Evolutionary conservation across 2,329 filamentous ascomycete genomes (phyloP), one percentile per base, ranked within the genome.

Genomic region (Claviceps paspali): DNA sequence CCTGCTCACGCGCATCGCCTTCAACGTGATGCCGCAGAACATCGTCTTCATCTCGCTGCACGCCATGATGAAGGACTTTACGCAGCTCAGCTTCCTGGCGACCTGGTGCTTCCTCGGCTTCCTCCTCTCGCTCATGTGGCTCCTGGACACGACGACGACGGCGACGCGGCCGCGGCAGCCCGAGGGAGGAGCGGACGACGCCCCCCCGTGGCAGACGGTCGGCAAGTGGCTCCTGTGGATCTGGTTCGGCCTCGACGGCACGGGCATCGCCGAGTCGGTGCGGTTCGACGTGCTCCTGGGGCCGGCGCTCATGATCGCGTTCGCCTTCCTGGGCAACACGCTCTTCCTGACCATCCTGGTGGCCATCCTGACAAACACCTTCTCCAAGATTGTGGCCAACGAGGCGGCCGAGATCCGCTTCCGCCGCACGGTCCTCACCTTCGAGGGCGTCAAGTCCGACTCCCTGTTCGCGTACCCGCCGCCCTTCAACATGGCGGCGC

Each of bases 211-310:
- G 60, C 52, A 56, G 22, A 78, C 76, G 0, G 79, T 83, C 35
- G 70, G 70, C 23, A 82, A 82, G 54, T 84, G 79, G 79, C 79
- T 84, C 67, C 64, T 84, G 3, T 83, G 76, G 75, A 80, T 84
- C 46, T 84, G 79, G 79, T 84, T 84, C 47, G 79, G 79, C 1
- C 68, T 84, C 1, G 79, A 83, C 42, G 79, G 66, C 17, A 68
- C 67, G 4, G 66, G 66, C 9, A 68, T 70, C 32, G 62, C 67
- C 40, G 59, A 63, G 41, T 62, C 61, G 2, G 58, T 57, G 7
- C 68, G 75, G 32, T 79, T 83, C 54, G 77, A 84, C 51, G 63
- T 71, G 53, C 56, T 80, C 18, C 65, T 82, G 3, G 79, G 79
- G 1, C 79, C 79, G 0, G 63, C 71, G 0, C 62, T 84, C 8